phyloP scores from a whole-genome alignment of 345 rosid genomes.

The Eucalyptus pumila region DNA sequence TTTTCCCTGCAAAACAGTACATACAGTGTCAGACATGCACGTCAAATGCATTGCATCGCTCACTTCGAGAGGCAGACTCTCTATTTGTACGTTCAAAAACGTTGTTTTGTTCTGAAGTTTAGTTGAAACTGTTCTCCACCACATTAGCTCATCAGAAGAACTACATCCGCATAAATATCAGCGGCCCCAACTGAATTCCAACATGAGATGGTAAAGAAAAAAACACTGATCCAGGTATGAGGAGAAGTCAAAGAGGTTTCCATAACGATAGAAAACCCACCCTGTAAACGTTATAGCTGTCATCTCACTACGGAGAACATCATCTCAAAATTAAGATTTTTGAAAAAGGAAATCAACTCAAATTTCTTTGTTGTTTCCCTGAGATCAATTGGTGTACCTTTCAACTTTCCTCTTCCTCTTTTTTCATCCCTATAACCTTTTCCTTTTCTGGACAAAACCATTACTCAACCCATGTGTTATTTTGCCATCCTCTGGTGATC shows the following conservation, averaged over 20 bases:
- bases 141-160: not conserved
- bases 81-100: not conserved
- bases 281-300: not conserved
- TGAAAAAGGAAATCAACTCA: not conserved
- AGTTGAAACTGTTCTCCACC: not conserved
- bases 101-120: not conserved
- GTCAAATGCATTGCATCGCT: not conserved
- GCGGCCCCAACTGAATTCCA: not conserved
- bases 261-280: not conserved
- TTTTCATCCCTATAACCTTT: not conserved
- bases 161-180: not conserved
- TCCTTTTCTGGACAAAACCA: not conserved
- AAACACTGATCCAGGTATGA: not conserved
- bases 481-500: not conserved
- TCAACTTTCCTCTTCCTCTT: not conserved
- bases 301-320: not conserved
- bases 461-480: not conserved
- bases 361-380: not conserved
- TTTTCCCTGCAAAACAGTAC: constrained; percentile 29
- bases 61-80: not conserved
- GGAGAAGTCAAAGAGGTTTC: not conserved
- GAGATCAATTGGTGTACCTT: not conserved
- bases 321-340: not conserved
- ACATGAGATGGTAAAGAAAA: not conserved
- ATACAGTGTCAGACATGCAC: not conserved